Base-by-base conservation (phyloP, 208 protist genomes). In the Leishmania major region DNA sequence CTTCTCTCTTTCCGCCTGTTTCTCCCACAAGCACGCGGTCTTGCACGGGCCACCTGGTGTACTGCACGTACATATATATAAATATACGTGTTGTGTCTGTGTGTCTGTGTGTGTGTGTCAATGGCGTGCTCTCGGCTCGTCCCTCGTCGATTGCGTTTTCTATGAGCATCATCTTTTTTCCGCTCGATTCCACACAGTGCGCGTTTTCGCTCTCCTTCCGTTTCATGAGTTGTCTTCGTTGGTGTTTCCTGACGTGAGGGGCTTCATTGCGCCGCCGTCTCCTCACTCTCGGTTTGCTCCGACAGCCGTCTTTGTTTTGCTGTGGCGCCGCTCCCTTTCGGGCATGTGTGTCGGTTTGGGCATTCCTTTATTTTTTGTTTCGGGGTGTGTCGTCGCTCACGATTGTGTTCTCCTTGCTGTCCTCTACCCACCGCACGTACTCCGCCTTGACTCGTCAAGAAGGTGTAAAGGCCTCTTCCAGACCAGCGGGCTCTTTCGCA, bases 291-390 rank as follows among this genome's bases (percentile, higher is more conserved):
- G 55, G 25, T 22, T 25, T 31, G 43, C 43, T 45, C 47, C 60
- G 37, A 19, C 35, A 2, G 49, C 43, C 43, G 53, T 72, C 43
- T 72, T 60, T 40, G 13, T 76, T 67, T 66, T 53, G 43, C 47
- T 67, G n/a, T 43, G 28, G 57, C 31, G 71, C 45, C 37, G 62
- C 35, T 40, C 13, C 64, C 60, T 71, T 45, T 37, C 8, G 40
- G 15, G 40, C 40, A 17, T 47, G 37, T 72, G 37, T 43, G 35
- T 22, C 37, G 25, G 40, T 37, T 6, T 72, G 25, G 0, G 40
- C 40, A 69, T n/a, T 59, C 78, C 40, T 19, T 80, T 53, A n/a
- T 75, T 49, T 80, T 55, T 53, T 75, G 19, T 75, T 55, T 19
- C 6, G 13, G 10, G 8, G 28, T 40, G 59, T 31, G 15, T 11